Conservation (phyloP, 225 moss, liverwort and hornwort species). For the Pseudisothecium myosuroides region DNA sequence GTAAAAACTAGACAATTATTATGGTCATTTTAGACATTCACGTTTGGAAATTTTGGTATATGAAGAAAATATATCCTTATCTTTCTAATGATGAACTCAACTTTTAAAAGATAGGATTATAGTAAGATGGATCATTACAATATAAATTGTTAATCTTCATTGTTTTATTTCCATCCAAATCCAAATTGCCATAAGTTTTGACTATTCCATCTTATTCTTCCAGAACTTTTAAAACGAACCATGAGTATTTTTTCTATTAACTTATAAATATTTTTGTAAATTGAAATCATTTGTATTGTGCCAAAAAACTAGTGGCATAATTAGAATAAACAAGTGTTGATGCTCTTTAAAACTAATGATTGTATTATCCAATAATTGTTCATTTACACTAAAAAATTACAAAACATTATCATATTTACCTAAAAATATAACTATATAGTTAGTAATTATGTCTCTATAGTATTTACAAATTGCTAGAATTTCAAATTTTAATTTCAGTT, state of each 20-base stretch:
- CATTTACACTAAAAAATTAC: neutral
- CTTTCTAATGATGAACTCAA: neutral
- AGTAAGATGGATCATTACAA: neutral
- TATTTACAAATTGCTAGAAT: neutral
- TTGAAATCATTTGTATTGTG: neutral
- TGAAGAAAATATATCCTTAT: neutral
- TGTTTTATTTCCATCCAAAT: neutral
- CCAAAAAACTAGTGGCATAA: neutral
- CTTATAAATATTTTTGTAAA: neutral
- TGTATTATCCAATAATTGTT: neutral
- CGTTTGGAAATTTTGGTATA: no score
- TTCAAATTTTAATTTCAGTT: neutral
- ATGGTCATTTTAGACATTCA: no score
- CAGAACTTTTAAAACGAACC: neutral
- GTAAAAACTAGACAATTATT: no score
- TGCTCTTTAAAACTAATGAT: neutral
- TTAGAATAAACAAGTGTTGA: neutral
- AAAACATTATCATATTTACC: neutral
- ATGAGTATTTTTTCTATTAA: neutral
- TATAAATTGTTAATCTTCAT: neutral
- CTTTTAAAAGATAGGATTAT: neutral
- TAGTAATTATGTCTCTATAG: fast-evolving
- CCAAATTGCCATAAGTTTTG: neutral
- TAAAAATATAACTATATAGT: neutral
- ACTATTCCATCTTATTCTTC: neutral